Percentiles rank a stretch among this genome's conserved stretches.
Conservation (phyloP, 2,329 filamentous ascomycete species). For the Penicillium rolfsii region DNA sequence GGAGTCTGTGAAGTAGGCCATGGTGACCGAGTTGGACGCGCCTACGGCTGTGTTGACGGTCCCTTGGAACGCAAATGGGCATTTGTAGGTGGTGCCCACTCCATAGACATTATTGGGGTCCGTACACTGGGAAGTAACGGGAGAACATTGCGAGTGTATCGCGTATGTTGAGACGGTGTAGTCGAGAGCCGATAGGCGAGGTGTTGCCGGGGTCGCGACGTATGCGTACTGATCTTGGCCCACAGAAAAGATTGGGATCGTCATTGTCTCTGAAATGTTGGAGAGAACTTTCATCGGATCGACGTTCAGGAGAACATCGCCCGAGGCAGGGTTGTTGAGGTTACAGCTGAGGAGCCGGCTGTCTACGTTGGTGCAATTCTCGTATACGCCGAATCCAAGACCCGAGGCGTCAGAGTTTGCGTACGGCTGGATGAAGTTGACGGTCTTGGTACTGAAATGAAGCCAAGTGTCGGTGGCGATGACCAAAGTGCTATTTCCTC, state of each 20-base stretch:
- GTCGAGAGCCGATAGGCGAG: background rate
- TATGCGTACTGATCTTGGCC: conserved; percentile 3
- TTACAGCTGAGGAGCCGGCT: background rate
- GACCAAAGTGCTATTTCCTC: background rate
- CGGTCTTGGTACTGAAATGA: background rate
- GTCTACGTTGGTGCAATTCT: background rate
- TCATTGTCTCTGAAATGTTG: conserved; percentile 2
- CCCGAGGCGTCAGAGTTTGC: background rate
- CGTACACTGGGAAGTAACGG: background rate
- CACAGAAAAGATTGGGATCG: background rate
- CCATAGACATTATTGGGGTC: background rate
- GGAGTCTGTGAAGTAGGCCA: conserved; percentile 5
- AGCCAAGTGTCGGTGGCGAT: background rate
- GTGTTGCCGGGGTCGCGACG: background rate
- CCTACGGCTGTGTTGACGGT: conserved; percentile 2
- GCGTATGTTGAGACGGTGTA: conserved; percentile 1
- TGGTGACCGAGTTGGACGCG: conserved; percentile 1
- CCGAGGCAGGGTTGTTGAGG: background rate
- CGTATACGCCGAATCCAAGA: conserved; percentile 1
- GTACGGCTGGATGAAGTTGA: background rate
- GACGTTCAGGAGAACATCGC: background rate
- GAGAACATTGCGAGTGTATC: background rate
- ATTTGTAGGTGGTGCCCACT: background rate
- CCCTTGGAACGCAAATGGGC: conserved; percentile 3
- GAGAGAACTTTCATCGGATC: background rate